phyloP scores from a whole-genome alignment of 2,329 filamentous ascomycete species.

The Coniella vitis region DNA sequence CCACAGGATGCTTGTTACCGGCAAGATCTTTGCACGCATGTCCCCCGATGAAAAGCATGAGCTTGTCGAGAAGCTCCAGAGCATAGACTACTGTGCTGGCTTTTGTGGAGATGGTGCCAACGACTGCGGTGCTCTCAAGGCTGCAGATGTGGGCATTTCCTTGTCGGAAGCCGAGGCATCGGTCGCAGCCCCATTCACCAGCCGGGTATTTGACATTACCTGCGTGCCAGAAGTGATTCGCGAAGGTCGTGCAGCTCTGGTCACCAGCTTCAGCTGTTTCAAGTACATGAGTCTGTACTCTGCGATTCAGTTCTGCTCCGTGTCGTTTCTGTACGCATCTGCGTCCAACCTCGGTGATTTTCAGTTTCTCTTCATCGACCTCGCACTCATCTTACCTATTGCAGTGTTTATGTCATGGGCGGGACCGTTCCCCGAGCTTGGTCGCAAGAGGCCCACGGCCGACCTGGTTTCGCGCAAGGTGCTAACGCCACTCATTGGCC shows the following conservation, averaged over 20 bases:
- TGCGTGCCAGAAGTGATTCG: conserved; percentile 90
- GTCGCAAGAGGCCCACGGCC: conserved; percentile 81
- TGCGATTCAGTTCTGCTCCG: conserved; percentile 96
- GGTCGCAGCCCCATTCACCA: conserved; percentile 96
- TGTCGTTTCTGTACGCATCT: conserved; percentile 91
- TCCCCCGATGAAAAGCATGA: conserved; percentile 98
- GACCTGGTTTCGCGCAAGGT: conserved; percentile 91
- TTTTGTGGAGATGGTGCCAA: conserved; percentile 98
- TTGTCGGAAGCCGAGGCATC: conserved; percentile 96
- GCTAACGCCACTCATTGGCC: conserved; percentile 78
- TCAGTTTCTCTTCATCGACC: conserved; percentile 94
- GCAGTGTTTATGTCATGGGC: conserved; percentile 99
- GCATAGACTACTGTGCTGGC: conserved; percentile 88
- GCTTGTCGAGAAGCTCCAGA: conserved; percentile 92
- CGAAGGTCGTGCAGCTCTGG: conserved; percentile 88
- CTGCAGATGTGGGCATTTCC: conserved; percentile 94
- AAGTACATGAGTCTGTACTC: conserved; percentile 99
- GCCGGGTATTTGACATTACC: conserved; percentile 88
- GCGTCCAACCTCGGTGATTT: conserved; percentile 96
- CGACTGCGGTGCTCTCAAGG: conserved; percentile 93
- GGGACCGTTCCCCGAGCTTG: conserved; percentile 70
- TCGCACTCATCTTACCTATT: conserved; percentile 87
- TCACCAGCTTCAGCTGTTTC: conserved; percentile 99
- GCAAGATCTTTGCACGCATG: conserved; percentile 96
- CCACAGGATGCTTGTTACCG: conserved; percentile 77